Base-by-base conservation (phyloP, 768 basidiomycete species). In the Lactifluus rugatus region DNA sequence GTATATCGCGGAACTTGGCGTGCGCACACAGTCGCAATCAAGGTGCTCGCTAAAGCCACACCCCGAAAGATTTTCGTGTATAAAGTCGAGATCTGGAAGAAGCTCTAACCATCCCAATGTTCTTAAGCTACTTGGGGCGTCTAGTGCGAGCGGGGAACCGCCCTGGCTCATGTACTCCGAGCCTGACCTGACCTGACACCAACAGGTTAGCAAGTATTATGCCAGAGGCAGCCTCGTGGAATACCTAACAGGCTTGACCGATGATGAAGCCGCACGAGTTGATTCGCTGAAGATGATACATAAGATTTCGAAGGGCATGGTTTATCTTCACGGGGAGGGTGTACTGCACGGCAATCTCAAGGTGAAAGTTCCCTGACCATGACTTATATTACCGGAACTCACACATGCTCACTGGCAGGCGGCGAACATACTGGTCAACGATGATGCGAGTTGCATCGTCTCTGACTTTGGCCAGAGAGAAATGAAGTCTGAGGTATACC, bases 391-490 rank as follows among this genome's bases (percentile, higher is more conserved):
- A 1, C 52, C 26, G n/a, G 13, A 32, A 26, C 25, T 57, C 2
- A 58, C 17, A 1, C 32, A 52, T 19, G 39, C 9, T n/a, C n/a
- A n/a, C n/a, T n/a, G n/a, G n/a, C 41, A 81, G 85, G 86, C 80
- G 2, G 76, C 84, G 2, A 93, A 93, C 66, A 79, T 92, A 16
- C 78, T 93, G 2, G 81, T 93, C 14, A 81, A 85, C 62, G 82
- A 88, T 59, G 69, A 75, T 1, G 75, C 78, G 2, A 78, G 73
- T 46, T 91, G 88, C 58, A 76, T 91, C 41, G 81, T 93, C 42
- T 81, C 87, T 28, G 89, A 92, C 66, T 93, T 93, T 68, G 89
- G 87, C 0, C 85, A 91, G 68, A 85, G 81, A 63, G 84, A 87
- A 69, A 82, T 91, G 74, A 87, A 83, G 71, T 79, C 76, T 16